Conservation (phyloP, 306 rosid species). For the Astragalus membranaceus region DNA sequence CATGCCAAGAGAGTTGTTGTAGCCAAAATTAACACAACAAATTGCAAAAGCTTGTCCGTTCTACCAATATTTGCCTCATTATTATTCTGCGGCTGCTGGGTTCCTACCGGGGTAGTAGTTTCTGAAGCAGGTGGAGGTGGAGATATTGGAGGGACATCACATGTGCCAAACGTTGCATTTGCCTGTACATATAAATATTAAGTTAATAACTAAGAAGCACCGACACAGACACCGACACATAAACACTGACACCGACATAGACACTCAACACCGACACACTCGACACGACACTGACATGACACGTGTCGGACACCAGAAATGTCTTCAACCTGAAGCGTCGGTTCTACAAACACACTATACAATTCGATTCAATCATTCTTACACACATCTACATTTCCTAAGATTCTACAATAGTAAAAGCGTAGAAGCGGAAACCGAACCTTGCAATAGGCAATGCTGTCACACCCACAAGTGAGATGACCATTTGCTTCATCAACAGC, state of each 20-base stretch:
- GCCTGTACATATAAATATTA: constrained; percentile 30
- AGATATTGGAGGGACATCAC: constrained; percentile 69
- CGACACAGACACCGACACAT: too few relatives aligned
- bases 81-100: constrained; percentile 1
- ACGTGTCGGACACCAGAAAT: too few relatives aligned
- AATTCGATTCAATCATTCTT: background rate
- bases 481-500: constrained; percentile 89
- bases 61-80: constrained; percentile 18
- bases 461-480: constrained; percentile 91
- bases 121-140: constrained; percentile 88
- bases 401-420: background rate
- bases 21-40: constrained; percentile 35
- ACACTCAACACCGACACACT: too few relatives aligned
- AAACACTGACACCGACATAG: too few relatives aligned
- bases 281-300: too few relatives aligned
- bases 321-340: too few relatives aligned
- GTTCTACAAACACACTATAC: background rate
- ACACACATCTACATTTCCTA: background rate
- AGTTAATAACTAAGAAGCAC: too few relatives aligned
- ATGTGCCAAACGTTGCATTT: constrained; percentile 56
- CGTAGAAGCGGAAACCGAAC: constrained; percentile 32
- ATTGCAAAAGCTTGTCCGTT: constrained; percentile 34
- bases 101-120: background rate
- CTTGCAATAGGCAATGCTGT: constrained; percentile 88
- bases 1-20: constrained; percentile 22